phyloP scores from a whole-genome alignment of 805 yeast genomes.

The Candida incommunis region DNA sequence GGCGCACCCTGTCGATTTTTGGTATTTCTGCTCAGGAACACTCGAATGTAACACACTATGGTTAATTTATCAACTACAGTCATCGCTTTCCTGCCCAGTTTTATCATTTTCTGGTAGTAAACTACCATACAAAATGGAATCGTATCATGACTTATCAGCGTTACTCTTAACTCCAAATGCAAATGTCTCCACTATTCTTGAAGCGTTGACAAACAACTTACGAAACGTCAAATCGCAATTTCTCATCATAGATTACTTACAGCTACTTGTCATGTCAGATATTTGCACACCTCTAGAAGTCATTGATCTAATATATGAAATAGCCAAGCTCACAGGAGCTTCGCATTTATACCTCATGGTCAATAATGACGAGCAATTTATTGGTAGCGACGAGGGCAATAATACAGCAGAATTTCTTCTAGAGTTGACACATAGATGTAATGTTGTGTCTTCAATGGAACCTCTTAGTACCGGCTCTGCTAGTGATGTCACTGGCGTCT shows the following conservation, averaged over 20 bases:
- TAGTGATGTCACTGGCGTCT: conserved; percentile 62
- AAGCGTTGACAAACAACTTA: no score
- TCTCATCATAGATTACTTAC: conserved; percentile 34
- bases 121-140: conserved; percentile 5
- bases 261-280: conserved; percentile 32
- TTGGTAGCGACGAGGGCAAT: no score
- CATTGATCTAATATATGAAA: conserved; percentile 20
- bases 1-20: neutral
- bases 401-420: conserved; percentile 20
- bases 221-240: conserved; percentile 10
- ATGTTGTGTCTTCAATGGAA: conserved; percentile 35
- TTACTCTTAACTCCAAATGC: conserved; percentile 6
- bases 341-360: conserved; percentile 22
- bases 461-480: conserved; percentile 75
- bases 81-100: neutral
- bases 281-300: conserved; percentile 24
- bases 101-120: conserved; percentile 9
- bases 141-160: conserved; percentile 1
- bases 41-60: neutral
- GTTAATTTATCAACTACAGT: neutral
- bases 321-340: conserved; percentile 22
- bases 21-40: neutral
- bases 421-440: conserved; percentile 31
- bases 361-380: conserved; percentile 26
- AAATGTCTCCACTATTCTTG: neutral